These are phyloP conservation scores for Raffaelea deltoideospora DNA, from an alignment of 2,329 filamentous ascomycete species.

Conservation along the genomic window DNA sequence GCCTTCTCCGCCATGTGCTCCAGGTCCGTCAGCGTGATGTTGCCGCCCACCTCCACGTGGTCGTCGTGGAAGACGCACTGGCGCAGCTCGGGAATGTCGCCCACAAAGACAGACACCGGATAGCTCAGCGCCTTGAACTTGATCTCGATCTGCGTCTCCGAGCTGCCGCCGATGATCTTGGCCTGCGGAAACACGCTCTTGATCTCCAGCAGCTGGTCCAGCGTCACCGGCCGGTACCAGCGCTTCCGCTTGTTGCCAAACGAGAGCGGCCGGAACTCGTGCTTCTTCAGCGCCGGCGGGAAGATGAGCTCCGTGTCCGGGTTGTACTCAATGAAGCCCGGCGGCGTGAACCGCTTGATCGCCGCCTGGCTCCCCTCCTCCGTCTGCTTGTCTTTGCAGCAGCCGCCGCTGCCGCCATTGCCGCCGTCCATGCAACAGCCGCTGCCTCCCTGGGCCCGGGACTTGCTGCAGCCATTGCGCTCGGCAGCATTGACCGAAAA, in stretches of 20 bases:
- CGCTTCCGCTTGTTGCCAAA: constrained; percentile 91
- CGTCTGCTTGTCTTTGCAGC: constrained; percentile 48
- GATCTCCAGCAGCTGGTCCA: constrained; percentile 81
- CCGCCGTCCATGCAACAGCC: constrained; percentile 61
- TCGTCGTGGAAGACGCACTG: constrained; percentile 69
- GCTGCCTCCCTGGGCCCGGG: constrained; percentile 28
- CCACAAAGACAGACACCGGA: constrained; percentile 77
- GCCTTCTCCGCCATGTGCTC: constrained; percentile 73
- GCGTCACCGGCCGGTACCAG: constrained; percentile 81
- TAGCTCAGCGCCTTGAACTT: constrained; percentile 96
- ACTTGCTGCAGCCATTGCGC: constrained; percentile 30
- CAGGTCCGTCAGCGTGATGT: constrained; percentile 81
- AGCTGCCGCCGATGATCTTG: constrained; percentile 91
- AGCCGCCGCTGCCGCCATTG: constrained; percentile 40
- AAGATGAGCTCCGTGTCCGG: constrained; percentile 93
- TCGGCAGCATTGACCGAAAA: constrained; percentile 46
- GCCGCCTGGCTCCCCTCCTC: constrained; percentile 20
- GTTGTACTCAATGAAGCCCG: constrained; percentile 87
- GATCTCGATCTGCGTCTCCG: constrained; percentile 94
- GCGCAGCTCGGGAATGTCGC: constrained; percentile 79
- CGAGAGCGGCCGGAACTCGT: constrained; percentile 65
- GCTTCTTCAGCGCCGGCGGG: constrained; percentile 68
- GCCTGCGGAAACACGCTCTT: constrained; percentile 72
- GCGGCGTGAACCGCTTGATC: constrained; percentile 61
- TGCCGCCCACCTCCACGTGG: constrained; percentile 81